These are phyloP conservation scores for Metschnikowia chrysomelidarum DNA, from an alignment of 805 yeast species.

Conservation along the genomic window DNA sequence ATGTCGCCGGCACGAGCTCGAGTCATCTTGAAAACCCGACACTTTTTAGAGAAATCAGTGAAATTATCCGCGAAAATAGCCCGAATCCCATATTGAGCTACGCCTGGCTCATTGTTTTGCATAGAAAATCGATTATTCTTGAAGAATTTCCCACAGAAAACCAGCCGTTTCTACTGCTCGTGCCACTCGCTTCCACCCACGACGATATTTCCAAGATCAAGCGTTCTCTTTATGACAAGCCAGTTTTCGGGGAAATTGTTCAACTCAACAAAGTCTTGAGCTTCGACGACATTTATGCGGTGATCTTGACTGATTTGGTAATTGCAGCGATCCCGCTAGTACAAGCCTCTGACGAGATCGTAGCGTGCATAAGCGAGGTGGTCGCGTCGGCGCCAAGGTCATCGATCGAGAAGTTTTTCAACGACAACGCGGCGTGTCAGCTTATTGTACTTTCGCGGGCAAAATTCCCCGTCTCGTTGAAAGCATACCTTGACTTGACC, in stretches of 20 bases:
- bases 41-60: constrained; percentile 40
- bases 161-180: constrained; percentile 18
- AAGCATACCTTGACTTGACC: constrained; percentile 59
- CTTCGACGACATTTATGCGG: constrained; percentile 51
- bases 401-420: constrained; percentile 45
- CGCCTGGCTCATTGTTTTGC: constrained; percentile 64
- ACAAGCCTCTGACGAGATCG: constrained; percentile 43
- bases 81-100: constrained; percentile 54
- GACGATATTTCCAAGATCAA: constrained; percentile 7
- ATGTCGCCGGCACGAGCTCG: constrained; percentile 46
- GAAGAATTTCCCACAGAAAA: constrained; percentile 31
- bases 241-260: constrained; percentile 47
- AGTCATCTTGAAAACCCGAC: constrained; percentile 26
- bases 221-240: constrained; percentile 11
- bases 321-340: constrained; percentile 49
- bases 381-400: constrained; percentile 45
- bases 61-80: constrained; percentile 27
- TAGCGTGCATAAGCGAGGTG: constrained; percentile 42
- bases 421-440: constrained; percentile 41
- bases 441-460: constrained; percentile 58
- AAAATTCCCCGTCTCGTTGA: constrained; percentile 67
- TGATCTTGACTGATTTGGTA: constrained; percentile 46
- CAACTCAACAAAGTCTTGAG: constrained; percentile 41
- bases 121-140: constrained; percentile 48
- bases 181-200: constrained; percentile 16